A percentile compares a stretch with the other conserved stretches of the same genome.
Conservation (phyloP, 208 protist genomes). For the Kentomonas sorsogonicus region DNA sequence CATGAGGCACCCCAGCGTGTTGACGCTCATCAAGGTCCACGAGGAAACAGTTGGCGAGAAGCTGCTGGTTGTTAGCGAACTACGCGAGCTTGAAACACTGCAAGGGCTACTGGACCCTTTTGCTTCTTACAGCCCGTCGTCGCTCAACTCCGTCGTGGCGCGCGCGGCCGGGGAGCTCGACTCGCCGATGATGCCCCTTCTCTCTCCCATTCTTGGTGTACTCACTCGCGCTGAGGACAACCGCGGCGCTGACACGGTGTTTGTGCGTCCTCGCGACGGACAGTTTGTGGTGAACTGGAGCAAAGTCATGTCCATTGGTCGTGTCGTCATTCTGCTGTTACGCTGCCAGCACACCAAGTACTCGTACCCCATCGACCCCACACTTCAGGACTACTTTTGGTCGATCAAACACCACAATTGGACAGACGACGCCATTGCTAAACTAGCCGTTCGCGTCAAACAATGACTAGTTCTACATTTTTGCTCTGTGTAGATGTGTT, state of each 20-base stretch:
- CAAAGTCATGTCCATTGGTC: slow-evolving; percentile 43
- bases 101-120: slow-evolving; percentile 64
- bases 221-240: slow-evolving; percentile 40
- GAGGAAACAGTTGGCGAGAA: no score
- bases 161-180: slow-evolving; percentile 47
- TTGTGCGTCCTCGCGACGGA: slow-evolving; percentile 27
- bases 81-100: slow-evolving; percentile 32
- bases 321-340: slow-evolving; percentile 48
- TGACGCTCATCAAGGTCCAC: no score
- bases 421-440: slow-evolving; percentile 24
- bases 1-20: slow-evolving; percentile 47
- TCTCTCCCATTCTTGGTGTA: slow-evolving; percentile 50
- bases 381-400: slow-evolving; percentile 53
- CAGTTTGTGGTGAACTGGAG: slow-evolving; percentile 55
- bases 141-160: slow-evolving; percentile 38
- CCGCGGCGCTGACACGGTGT: slow-evolving; percentile 25
- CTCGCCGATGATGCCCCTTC: slow-evolving; percentile 51
- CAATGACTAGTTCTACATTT: slow-evolving; percentile 10
- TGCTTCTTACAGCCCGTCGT: slow-evolving; percentile 57
- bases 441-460: no score
- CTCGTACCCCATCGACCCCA: slow-evolving; percentile 29
- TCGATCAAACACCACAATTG: slow-evolving; percentile 35
- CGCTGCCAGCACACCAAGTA: slow-evolving; percentile 56
- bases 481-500: neutral
- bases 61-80: slow-evolving; percentile 26